Evolutionary conservation across 345 rosid genomes (phyloP).

Genomic region (Luvunga scandens): DNA sequence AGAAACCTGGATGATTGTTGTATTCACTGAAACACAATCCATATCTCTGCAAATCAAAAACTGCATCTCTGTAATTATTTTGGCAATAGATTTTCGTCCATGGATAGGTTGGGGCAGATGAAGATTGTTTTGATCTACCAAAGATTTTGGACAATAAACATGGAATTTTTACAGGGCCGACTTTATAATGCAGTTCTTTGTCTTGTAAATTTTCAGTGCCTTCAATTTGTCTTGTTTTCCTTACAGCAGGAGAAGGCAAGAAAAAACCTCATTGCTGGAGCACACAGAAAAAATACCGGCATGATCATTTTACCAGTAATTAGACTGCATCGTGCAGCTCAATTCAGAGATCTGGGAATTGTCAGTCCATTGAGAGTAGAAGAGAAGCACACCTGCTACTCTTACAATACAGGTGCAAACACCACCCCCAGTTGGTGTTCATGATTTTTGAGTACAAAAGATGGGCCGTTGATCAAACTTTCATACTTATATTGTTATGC

Average conservation of each 20-base stretch:
- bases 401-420: neutral
- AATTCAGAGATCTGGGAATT: neutral
- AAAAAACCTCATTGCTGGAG: neutral
- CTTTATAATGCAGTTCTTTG: neutral
- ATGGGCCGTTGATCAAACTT: neutral
- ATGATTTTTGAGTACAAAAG: neutral
- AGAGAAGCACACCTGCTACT: neutral
- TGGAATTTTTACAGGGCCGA: neutral
- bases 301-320: conserved; percentile 7
- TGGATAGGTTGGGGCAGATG: neutral
- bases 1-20: neutral
- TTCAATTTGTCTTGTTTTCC: neutral
- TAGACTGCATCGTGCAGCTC: neutral
- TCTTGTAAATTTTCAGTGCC: neutral
- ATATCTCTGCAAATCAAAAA: neutral
- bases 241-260: conserved; percentile 26
- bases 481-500: neutral
- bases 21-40: neutral
- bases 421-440: neutral
- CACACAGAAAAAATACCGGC: conserved; percentile 4
- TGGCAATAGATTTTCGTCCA: neutral
- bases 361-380: neutral
- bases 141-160: neutral
- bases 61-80: neutral
- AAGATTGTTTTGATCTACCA: neutral